Evolutionary conservation across 2,329 filamentous ascomycete genomes (phyloP), one percentile per base, ranked within the genome.

Genomic region (Podosphaera fusca): DNA sequence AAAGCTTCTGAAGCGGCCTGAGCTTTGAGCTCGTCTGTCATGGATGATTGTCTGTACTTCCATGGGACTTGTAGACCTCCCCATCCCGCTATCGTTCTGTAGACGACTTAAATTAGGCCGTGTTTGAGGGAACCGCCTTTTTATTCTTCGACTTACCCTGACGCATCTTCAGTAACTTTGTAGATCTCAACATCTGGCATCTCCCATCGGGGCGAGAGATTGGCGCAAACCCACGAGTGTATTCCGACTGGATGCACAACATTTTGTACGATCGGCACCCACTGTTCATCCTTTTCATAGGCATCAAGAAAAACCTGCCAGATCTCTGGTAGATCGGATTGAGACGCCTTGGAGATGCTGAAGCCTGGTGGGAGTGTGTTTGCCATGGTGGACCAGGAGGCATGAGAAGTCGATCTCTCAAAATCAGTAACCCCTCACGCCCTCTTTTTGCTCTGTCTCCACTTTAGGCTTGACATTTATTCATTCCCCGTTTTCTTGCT

Each of bases 161-260:
- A 55, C 21, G 54, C 55, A 38, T 58, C 49, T 35, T 65, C 62
- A 0, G 38, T 58, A 4, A 62, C 56, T 31, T 60, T 61, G 30
- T 58, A 65, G 33, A 51, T 60, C 9, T 49, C 55, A 7, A 62
- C 60, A 56, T 65, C 62, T 33, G 63, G 60, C 58, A 63, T 59
- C 7, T 31, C 49, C 60, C 59, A 63, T n/a, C 63, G 55, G 7
- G 56, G 55, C 1, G 46, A 53, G 1, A 65, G 36, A 4, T 55
- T 35, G 8, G 52, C 46, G 55, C 61, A 58, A 7, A 61, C 38
- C 62, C 62, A 65, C 10, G 58, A 53, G 49, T 61, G 56, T 0
- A 62, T 49, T n/a, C 60, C 59, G 14, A 61, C 53, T 12, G 54
- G 54, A 7, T 58, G 12, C 1, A 58, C 55, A 31, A 55, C 56